Evolutionary conservation across 2,329 filamentous ascomycete genomes (phyloP), one percentile per base, ranked within the genome.

Genomic region (Aschersonia sp.): DNA sequence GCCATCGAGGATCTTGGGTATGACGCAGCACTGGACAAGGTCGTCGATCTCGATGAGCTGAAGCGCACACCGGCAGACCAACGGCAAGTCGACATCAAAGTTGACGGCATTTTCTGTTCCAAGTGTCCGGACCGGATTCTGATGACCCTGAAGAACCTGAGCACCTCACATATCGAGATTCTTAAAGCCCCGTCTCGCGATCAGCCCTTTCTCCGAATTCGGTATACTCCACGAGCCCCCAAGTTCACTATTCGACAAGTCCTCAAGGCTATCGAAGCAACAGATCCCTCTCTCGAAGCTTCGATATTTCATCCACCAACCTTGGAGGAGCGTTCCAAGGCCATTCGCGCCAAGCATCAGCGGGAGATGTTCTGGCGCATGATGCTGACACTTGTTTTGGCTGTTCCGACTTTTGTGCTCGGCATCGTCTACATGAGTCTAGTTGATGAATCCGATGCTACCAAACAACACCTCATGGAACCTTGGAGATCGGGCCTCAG

Each of bases 341-440:
- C 72, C 40, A 86, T 95, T 59, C 82, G 85, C 51, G 71, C 72
- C 22, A 76, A 75, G 49, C 86, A 94, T 56, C 78, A 83, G 56
- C 73, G 69, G 30, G 73, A 81, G 33, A 75, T 94, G 11, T 63
- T 89, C 0, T 68, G 76, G 50, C 81, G 89, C n/a, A 73, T 87
- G 12, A 58, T 84, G 1, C 70, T 94, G 48, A 83, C 86, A 1
- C 63, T 83, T 31, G 56, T 82, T 30, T 68, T 84, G 5, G 81
- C 84, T 22, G 81, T 96, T 43, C 89, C 90, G 2, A 87, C 86
- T 0, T 89, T 96, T 55, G 61, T 94, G 46, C 79, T 96, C 40
- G 89, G 90, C 4, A 86, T 96, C 47, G 80, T 94, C 1, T 94
- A 87, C 66, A 96, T 95, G 89, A 87, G 77, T 51, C 71, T 96